Conservation (phyloP, 352 stramenopile species). For the Pythium dissotocum region DNA sequence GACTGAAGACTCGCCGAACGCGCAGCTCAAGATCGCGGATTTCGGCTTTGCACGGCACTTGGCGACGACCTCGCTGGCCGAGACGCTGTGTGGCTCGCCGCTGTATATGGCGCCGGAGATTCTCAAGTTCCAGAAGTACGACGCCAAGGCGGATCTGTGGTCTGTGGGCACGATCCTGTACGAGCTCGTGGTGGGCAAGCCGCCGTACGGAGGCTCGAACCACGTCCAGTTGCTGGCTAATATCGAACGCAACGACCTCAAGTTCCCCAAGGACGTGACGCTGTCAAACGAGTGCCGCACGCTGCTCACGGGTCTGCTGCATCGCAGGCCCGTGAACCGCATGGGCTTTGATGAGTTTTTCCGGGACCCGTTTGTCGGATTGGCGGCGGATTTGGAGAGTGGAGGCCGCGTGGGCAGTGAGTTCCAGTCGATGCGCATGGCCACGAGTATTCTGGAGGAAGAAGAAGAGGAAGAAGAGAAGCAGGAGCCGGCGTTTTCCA, state of each 20-base stretch:
- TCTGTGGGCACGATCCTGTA: constrained; percentile 95
- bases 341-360: constrained; percentile 94
- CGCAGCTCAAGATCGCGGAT: constrained; percentile 66
- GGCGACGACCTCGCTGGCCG: constrained; percentile 88
- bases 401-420: background rate
- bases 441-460: constrained; percentile 62
- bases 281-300: constrained; percentile 84
- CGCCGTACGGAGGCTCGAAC: constrained; percentile 94
- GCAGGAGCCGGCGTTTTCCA: constrained; percentile 3
- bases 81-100: constrained; percentile 95
- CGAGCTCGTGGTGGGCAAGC: constrained; percentile 94
- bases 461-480: constrained; percentile 42
- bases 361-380: constrained; percentile 57
- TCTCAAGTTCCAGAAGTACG: constrained; percentile 93
- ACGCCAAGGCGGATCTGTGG: constrained; percentile 97
- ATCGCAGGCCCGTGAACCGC: constrained; percentile 82
- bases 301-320: constrained; percentile 76
- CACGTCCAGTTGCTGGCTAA: constrained; percentile 94
- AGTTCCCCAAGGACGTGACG: constrained; percentile 79
- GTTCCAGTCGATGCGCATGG: constrained; percentile 24
- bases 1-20: constrained; percentile 50
- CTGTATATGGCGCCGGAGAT: constrained; percentile 99
- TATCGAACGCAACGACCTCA: constrained; percentile 90
- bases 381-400: constrained; percentile 23
- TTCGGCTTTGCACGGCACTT: constrained; percentile 94